Conservation (phyloP, 1,284 basidiomycete species). For the Termitomyces sp. region DNA sequence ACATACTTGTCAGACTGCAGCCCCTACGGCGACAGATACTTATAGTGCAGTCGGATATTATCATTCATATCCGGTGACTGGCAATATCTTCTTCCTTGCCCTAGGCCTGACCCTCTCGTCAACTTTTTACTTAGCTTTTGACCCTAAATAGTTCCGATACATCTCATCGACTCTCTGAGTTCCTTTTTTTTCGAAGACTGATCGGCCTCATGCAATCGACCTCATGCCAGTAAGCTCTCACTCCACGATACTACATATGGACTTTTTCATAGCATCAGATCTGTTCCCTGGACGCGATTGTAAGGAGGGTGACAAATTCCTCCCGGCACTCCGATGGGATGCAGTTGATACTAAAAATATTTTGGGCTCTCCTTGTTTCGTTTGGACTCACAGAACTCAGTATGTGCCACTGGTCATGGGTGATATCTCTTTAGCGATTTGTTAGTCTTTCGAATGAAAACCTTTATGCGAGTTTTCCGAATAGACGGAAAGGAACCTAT, state of each 20-base stretch:
- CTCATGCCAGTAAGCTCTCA: not conserved
- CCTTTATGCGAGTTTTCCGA: not conserved
- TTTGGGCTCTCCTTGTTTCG: not conserved
- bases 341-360: not conserved
- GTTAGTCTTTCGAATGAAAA: too few relatives aligned
- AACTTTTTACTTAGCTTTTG: slow-evolving; percentile 1
- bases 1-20: not conserved
- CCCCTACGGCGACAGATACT: not conserved
- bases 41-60: not conserved
- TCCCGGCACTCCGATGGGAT: not conserved
- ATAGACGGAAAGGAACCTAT: not conserved
- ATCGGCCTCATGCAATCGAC: not conserved
- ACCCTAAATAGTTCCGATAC: not conserved
- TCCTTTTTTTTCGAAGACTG: not conserved
- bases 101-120: not conserved
- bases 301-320: not conserved
- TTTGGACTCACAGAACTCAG: not conserved
- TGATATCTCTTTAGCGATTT: not conserved
- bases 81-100: not conserved
- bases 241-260: not conserved
- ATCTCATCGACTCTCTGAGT: not conserved
- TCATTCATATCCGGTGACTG: not conserved
- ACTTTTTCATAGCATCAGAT: not conserved
- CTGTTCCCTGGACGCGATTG: too few relatives aligned
- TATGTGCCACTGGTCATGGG: too few relatives aligned